phyloP scores from a whole-genome alignment of 495 filamentous ascomycete species.

The Tuber microsphaerosporum region DNA sequence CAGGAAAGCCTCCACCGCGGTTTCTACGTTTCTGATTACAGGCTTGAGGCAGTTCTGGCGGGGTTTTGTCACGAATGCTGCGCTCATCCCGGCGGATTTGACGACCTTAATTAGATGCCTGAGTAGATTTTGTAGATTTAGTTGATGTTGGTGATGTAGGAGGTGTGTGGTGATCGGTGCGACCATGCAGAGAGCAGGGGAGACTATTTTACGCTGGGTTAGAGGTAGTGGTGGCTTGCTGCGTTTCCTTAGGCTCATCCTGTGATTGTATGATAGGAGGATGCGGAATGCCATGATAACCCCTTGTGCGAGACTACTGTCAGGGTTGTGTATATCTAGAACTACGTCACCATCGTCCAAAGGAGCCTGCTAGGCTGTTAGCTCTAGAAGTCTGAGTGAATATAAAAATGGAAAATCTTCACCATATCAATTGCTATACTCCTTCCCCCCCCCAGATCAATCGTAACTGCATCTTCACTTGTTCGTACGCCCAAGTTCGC shows the following conservation, averaged over 20 bases:
- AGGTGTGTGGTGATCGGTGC: constrained; percentile 59
- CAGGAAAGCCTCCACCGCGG: constrained; percentile 32
- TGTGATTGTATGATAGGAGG: constrained; percentile 64
- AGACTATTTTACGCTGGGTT: constrained; percentile 47
- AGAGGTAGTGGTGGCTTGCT: constrained; percentile 57
- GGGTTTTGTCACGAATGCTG: constrained; percentile 27
- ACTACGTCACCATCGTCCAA: constrained; percentile 46
- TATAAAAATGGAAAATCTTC: constrained; percentile 29
- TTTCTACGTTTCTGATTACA: constrained; percentile 33
- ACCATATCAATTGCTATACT: constrained; percentile 62
- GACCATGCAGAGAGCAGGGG: constrained; percentile 55
- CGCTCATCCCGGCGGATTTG: constrained; percentile 31
- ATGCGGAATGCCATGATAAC: constrained; percentile 58
- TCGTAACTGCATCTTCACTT: constrained; percentile 53
- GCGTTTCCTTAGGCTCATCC: constrained; percentile 57
- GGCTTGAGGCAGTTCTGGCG: constrained; percentile 27
- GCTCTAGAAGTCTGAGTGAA: constrained; percentile 6
- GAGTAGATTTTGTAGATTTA: constrained; percentile 44
- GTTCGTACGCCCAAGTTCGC: constrained; percentile 59
- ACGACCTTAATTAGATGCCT: constrained; percentile 17
- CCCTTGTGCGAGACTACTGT: constrained; percentile 50
- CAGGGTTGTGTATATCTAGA: constrained; percentile 11
- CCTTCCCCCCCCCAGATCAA: constrained; percentile 50
- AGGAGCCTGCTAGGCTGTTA: constrained; percentile 29
- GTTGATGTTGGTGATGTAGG: constrained; percentile 52